These are phyloP conservation scores for Microdochium paspali DNA, from an alignment of 2,329 filamentous ascomycete genomes.

Conservation along the genomic window DNA sequence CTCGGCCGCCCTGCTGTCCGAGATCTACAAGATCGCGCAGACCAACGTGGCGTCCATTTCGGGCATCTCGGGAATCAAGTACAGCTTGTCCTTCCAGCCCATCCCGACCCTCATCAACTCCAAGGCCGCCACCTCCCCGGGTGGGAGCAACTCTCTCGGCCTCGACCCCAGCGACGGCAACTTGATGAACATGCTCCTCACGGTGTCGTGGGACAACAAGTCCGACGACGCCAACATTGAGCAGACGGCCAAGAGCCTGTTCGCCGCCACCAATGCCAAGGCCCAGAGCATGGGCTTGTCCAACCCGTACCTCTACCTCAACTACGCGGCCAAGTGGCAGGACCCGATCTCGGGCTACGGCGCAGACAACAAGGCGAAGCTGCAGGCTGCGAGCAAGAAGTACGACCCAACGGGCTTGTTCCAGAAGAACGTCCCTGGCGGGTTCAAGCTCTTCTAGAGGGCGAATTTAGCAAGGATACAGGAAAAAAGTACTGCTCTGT, in stretches of 20 bases:
- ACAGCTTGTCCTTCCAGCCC: constrained; percentile 12
- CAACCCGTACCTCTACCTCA: constrained; percentile 19
- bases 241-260: constrained; percentile 6
- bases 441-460: constrained; percentile 15
- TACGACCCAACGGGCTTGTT: constrained; percentile 19
- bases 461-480: not conserved
- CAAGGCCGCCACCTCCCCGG: constrained; percentile 6
- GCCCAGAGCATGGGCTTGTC: constrained; percentile 10
- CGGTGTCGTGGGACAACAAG: constrained; percentile 5
- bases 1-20: not conserved
- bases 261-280: constrained; percentile 8
- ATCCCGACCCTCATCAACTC: constrained; percentile 11
- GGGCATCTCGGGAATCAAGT: constrained; percentile 15
- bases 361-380: constrained; percentile 10
- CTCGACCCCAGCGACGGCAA: constrained; percentile 9
- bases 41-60: constrained; percentile 22
- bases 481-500: too few relatives aligned
- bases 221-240: constrained; percentile 9
- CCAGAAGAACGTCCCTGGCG: constrained; percentile 19
- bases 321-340: constrained; percentile 19
- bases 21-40: constrained; percentile 20
- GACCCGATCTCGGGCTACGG: constrained; percentile 19
- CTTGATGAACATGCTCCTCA: constrained; percentile 11
- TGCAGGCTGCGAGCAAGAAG: constrained; percentile 14
- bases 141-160: constrained; percentile 17